Base-by-base conservation (phyloP, 1,139 yeast species). In the Suhomyces taliae region DNA sequence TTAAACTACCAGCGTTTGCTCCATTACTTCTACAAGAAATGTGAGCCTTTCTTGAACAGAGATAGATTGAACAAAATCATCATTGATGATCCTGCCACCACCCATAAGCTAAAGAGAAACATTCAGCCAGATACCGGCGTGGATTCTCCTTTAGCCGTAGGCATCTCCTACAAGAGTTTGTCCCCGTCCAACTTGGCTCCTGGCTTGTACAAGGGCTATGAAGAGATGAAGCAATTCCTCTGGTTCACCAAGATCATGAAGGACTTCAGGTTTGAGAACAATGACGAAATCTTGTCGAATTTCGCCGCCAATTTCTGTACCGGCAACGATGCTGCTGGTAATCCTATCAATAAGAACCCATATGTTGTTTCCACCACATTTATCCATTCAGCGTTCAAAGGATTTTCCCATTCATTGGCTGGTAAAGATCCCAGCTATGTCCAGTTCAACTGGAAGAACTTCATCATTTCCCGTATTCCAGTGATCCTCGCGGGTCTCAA, bases 371-470 rank as follows among this genome's bases (percentile, higher is more conserved):
- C 61, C 3, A 44, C 48, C 44, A 69, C 59, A 45, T 58, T 69
- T 46, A 57, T 65, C 26, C 45, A 44, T 39, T 52, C 61, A 6
- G 53, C 55, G 34, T 65, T 63, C 48, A 53, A 47, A 32, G 61
- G 67, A 7, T 40, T 64, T 43, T 53, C 58, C 11, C 46, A 59
- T 44, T 56, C 62, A 0, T 41, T 56, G 3, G 35, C 31, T 19
- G 52, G 56, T 50, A 53, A 56, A n/a, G 65, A 59, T 24, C 52
- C 58, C 2, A 53, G 60, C 8, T 67, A 62, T 48, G 56, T 70
- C 6, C 44, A 58, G 8, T 64, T 61, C 52, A 71, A 70, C 53
- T 72, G 75, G 71, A 58, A 60, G 36, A 72, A 64, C 47, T 74
- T 67, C 49, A 59, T 74, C 6, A 53, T 66, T 8, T 59, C 73